Conservation (phyloP, 805 yeast genomes). For the Priceomyces fermenticarens region DNA sequence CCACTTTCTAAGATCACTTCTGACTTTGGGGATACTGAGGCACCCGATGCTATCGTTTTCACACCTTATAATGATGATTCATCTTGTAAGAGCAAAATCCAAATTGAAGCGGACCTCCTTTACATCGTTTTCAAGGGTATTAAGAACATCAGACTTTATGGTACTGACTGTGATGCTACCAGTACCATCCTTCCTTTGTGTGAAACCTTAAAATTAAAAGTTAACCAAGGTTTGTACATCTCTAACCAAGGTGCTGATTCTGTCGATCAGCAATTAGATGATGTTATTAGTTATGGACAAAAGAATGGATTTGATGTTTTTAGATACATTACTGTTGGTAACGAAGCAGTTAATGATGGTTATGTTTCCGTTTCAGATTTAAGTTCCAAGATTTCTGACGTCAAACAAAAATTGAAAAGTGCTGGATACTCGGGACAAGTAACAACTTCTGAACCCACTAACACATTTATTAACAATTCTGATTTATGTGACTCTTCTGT, state of each 20-base stretch:
- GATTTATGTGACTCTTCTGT: constrained; percentile 64
- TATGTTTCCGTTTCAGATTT: constrained; percentile 62
- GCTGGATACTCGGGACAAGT: constrained; percentile 79
- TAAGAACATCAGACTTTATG: constrained; percentile 69
- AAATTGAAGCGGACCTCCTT: constrained; percentile 58
- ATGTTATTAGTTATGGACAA: constrained; percentile 45
- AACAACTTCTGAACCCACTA: constrained; percentile 92
- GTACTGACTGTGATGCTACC: constrained; percentile 79
- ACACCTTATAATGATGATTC: constrained; percentile 74
- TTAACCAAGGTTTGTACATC: constrained; percentile 90
- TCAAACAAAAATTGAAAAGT: constrained; percentile 50
- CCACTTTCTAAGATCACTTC: constrained; percentile 11
- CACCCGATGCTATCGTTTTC: constrained; percentile 66
- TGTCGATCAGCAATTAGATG: constrained; percentile 56
- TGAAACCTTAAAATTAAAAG: constrained; percentile 55
- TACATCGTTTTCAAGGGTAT: constrained; percentile 62
- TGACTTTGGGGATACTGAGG: constrained; percentile 18
- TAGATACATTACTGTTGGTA: constrained; percentile 78
- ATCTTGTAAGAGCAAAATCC: constrained; percentile 57
- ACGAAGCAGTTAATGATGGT: constrained; percentile 75
- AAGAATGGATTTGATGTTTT: constrained; percentile 70
- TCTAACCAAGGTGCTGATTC: constrained; percentile 61
- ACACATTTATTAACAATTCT: constrained; percentile 59
- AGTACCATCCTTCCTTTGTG: constrained; percentile 63
- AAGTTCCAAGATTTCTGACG: constrained; percentile 59